A percentile compares a stretch with the other conserved stretches of the same genome.
Conservation (phyloP, 768 basidiomycete species). For the Serendipita sp. region DNA sequence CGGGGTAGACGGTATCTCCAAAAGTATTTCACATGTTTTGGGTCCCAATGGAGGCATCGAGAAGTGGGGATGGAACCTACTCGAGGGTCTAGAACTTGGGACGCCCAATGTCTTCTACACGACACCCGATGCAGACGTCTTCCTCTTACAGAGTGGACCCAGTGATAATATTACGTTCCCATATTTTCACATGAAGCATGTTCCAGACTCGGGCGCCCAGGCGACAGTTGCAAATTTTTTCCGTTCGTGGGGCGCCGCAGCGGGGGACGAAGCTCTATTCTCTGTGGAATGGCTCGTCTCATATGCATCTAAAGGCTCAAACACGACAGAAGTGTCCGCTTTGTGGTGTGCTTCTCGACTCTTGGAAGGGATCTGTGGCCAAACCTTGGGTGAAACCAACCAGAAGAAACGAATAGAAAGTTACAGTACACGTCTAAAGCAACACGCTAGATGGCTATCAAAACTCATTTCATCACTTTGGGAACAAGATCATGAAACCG, state of each 20-base stretch:
- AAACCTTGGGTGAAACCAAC: constrained; percentile 25
- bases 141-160: constrained; percentile 32
- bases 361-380: constrained; percentile 48
- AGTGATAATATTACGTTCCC: constrained; percentile 34
- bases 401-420: constrained; percentile 4
- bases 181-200: constrained; percentile 36
- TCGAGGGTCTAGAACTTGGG: constrained; percentile 63
- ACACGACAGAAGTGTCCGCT: constrained; percentile 41
- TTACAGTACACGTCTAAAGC: constrained; percentile 28
- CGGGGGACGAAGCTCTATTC: constrained; percentile 51
- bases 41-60: constrained; percentile 76
- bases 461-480: constrained; percentile 55
- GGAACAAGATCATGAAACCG: constrained; percentile 29
- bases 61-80: constrained; percentile 79
- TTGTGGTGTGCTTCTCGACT: constrained; percentile 72
- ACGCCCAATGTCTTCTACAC: constrained; percentile 26
- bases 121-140: constrained; percentile 30
- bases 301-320: constrained; percentile 30
- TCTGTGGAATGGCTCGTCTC: constrained; percentile 71
- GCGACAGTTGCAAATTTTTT: constrained; percentile 55
- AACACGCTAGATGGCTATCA: constrained; percentile 43
- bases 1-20: constrained; percentile 24
- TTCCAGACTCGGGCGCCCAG: constrained; percentile 34
- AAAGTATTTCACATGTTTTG: constrained; percentile 43
- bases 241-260: constrained; percentile 47